Base-by-base conservation (phyloP, 2,329 filamentous ascomycete genomes). In the Phaeosphaeriaceae sp. region DNA sequence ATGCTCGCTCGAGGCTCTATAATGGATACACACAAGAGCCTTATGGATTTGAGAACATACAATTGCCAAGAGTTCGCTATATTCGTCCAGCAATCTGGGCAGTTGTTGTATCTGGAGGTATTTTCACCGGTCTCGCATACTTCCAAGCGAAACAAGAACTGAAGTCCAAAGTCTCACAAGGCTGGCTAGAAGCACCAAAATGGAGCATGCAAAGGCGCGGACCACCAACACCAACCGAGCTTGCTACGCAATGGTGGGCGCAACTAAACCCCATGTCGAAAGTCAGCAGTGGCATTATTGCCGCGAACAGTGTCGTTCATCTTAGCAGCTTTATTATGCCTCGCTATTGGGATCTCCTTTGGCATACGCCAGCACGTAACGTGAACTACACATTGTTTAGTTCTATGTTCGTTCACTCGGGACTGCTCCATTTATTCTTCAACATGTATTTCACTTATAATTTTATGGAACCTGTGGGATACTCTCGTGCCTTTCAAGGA, bases 371-470 rank as follows among this genome's bases (percentile, higher is more conserved):
- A 2, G 63, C 56, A n/a, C 53, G 52, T 5, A 67, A 66, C 34
- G 52, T 58, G 37, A 68, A 68, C 18, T 67, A 63, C 42, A 66
- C 67, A 1, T 59, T 68, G 23, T 61, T 72, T 34, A 68, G 63
- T 2, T 65, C 63, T 3, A 64, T 56, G 33, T 70, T 66, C 37
- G 65, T 67, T 7, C 56, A 58, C 35, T 51, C 50, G 26, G 56
- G 56, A 17, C 50, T 45, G 13, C 37, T 58, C 30, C 56, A 58
- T 52, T 63, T 48, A 54, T 52, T 56, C 29, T 39, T 68, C 43
- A 70, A 70, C 21, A 64, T 67, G 61, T 71, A 57, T 43, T 64
- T 58, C 11, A 54, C 60, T 7, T 66, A 66, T 47, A 67, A 70
- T 37, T 71, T 72, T 45, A 50, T 72, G 39, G 58, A 56, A 4